Evolutionary conservation across 2,329 filamentous ascomycete species (phyloP).

Genomic region (Xylaria sp.): DNA sequence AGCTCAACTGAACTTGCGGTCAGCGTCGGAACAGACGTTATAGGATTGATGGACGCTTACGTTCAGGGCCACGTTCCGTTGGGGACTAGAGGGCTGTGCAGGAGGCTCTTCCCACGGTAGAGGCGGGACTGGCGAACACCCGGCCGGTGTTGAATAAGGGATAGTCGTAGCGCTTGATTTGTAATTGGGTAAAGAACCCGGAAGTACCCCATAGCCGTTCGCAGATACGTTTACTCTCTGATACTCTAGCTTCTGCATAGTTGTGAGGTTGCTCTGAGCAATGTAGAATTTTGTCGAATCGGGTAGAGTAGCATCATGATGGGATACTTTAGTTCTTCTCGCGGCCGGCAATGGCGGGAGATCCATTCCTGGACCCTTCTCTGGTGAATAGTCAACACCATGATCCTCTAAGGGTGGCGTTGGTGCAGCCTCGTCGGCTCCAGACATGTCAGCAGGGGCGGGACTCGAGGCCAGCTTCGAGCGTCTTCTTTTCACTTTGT

Average conservation of each 20-base stretch:
- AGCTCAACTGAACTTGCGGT: slow-evolving; percentile 42
- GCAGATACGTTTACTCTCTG: slow-evolving; percentile 43
- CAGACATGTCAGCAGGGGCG: slow-evolving; percentile 30
- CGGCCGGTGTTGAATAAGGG: slow-evolving; percentile 49
- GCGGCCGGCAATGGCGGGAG: slow-evolving; percentile 26
- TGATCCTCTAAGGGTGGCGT: slow-evolving; percentile 16
- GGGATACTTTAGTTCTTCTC: slow-evolving; percentile 39
- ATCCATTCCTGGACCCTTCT: slow-evolving; percentile 18
- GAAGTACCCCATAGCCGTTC: slow-evolving; percentile 36
- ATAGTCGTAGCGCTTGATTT: slow-evolving; percentile 49
- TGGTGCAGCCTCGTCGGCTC: slow-evolving; percentile 27
- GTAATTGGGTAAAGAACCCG: slow-evolving; percentile 39
- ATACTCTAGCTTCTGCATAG: slow-evolving; percentile 50
- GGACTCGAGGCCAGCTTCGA: slow-evolving; percentile 29
- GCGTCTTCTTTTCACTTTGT: slow-evolving; percentile 37
- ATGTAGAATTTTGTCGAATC: slow-evolving; percentile 47
- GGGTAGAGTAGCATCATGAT: slow-evolving; percentile 36
- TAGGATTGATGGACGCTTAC: slow-evolving; percentile 35
- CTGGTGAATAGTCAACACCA: slow-evolving; percentile 22
- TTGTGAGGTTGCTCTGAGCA: slow-evolving; percentile 48
- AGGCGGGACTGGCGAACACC: slow-evolving; percentile 47
- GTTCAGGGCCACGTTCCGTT: slow-evolving; percentile 36
- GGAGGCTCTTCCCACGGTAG: slow-evolving; percentile 45
- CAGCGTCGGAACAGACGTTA: slow-evolving; percentile 15
- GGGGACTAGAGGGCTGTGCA: slow-evolving; percentile 32